A percentile compares a stretch with the other conserved stretches of the same genome.
Conservation (phyloP, 148 eudicot species). For the Polygonum aviculare region DNA sequence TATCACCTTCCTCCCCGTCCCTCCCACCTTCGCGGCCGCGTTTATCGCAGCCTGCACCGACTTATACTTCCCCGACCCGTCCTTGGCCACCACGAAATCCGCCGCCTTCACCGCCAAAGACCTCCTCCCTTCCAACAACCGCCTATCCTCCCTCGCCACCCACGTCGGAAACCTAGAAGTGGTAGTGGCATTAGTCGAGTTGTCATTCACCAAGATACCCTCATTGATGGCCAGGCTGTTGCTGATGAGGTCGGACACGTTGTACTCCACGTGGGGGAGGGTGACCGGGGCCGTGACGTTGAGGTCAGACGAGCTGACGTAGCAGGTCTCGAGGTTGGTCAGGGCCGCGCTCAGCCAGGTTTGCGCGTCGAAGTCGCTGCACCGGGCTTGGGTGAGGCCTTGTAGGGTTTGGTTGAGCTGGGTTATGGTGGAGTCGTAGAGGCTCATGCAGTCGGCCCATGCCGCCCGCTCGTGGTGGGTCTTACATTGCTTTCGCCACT, state of each 20-base stretch:
- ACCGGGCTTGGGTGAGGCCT: conserved; percentile 20
- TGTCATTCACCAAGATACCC: conserved; percentile 11
- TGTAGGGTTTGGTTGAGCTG: conserved; percentile 46
- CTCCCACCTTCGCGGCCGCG: conserved; percentile 27
- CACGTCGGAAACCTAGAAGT: conserved; percentile 22
- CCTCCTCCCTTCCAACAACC: conserved; percentile 13
- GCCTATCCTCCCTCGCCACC: conserved; percentile 22
- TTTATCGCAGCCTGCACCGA: conserved; percentile 42
- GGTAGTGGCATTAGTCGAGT: neutral
- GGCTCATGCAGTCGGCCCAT: conserved; percentile 49
- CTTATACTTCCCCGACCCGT: conserved; percentile 21
- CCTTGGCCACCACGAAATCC: conserved; percentile 33
- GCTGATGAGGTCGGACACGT: conserved; percentile 36
- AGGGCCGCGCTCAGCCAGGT: conserved; percentile 40
- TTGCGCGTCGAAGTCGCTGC: conserved; percentile 27
- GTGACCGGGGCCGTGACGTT: conserved; percentile 21
- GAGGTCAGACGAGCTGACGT: conserved; percentile 26
- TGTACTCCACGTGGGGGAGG: conserved; percentile 29
- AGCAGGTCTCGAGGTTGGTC: conserved; percentile 36
- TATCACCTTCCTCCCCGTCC: conserved; percentile 28
- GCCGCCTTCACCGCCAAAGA: conserved; percentile 16
- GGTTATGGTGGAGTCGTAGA: conserved; percentile 40
- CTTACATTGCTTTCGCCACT: conserved; percentile 25
- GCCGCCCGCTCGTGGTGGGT: conserved; percentile 34
- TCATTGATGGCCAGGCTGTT: conserved; percentile 31